Evolutionary conservation across 805 yeast species (phyloP), one percentile per base, ranked within the genome.

Genomic region (Metschnikowia vanudenii): DNA sequence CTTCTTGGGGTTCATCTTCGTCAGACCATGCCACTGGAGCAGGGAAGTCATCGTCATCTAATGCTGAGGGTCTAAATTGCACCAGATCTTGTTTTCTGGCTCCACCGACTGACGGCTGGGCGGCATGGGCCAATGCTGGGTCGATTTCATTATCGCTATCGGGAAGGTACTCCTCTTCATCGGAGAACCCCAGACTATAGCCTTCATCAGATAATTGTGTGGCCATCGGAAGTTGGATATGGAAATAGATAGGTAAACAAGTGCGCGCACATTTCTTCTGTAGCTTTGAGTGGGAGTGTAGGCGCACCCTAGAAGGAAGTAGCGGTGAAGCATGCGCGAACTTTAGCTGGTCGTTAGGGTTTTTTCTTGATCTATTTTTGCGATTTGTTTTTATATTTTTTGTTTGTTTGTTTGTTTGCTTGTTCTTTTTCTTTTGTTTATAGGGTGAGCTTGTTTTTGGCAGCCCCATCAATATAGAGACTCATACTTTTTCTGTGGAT

Each of bases 1-100:
- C 62, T 53, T 50, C 49, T 22, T 50, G 52, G 2, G 40, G 29
- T 6, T 58, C 63, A 31, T 61, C 64, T 32, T 61, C 65, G 18
- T 58, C 55, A 13, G 60, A 51, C 40, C 58, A 52, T 2, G 54
- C 41, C n/a, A 58, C 36, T n/a, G 60, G 55, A 22, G 50, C 46
- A 9, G 54, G 51, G 14, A 49, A 58, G n/a, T 49, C 55, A 12
- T 48, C 56, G 20, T 39, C 47, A 8, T 43, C 42, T 28, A 20
- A 16, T 17, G 36, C 30, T 10, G 29, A 37, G 30, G 37, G 20
- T 19, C 28, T 40, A 13, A 16, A 20, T n/a, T 20, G 30, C 31
- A 32, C 43, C 30, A 14, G 31, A 19, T 40, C 32, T 20, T 22
- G 31, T 12, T 36, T 33, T 5, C 12, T 16, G 11, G 37, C 17